Evolutionary conservation across 2,329 filamentous ascomycete genomes (phyloP), one percentile per base, ranked within the genome.

Genomic region (Magnaporthales sp.): DNA sequence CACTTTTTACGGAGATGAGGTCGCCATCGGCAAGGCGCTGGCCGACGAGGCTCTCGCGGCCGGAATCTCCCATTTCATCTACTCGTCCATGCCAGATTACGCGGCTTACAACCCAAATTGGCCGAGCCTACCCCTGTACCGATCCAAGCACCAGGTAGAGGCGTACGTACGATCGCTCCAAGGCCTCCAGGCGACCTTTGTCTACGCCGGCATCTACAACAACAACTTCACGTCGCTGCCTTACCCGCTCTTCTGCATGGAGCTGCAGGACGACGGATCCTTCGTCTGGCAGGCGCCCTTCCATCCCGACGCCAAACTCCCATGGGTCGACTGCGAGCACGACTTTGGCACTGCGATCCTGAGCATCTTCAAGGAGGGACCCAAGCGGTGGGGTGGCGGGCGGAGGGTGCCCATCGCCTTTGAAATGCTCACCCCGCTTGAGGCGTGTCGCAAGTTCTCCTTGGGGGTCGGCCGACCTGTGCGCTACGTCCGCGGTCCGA

Each of bases 131-230:
- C 95, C 95, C 0, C 84, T 97, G 66, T 99, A 95, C 94, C 89
- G 91, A 4, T 89, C 90, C 68, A 99, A 99, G 78, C 93, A 96
- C 77, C 89, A 91, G 64, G 90, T 98, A 58, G 95, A 98, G 78
- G 91, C 95, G 66, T 96, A 98, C 77, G 86, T 97, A 65, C 88
- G 91, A 67, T 86, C 92, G 75, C 86, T 97, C 56, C 38, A 19
- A 19, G 89, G 89, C 10, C 83, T 97, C 11, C 92, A 92, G 0
- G 89, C 93, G 0, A 98, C 94, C 0, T 98, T 97, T 77, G 89
- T 97, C 70, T 97, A 97, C 78, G 92, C 93, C 10, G 95, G 94
- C 68, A 97, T 97, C 73, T 99, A 98, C 83, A 97, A 98, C 83
- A 98, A 98, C 79, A 98, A 99, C 77, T 99, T 98, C 79, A 98